These are phyloP conservation scores for Neonectria magnoliae DNA, from an alignment of 2,329 filamentous ascomycete genomes.

Conservation along the genomic window DNA sequence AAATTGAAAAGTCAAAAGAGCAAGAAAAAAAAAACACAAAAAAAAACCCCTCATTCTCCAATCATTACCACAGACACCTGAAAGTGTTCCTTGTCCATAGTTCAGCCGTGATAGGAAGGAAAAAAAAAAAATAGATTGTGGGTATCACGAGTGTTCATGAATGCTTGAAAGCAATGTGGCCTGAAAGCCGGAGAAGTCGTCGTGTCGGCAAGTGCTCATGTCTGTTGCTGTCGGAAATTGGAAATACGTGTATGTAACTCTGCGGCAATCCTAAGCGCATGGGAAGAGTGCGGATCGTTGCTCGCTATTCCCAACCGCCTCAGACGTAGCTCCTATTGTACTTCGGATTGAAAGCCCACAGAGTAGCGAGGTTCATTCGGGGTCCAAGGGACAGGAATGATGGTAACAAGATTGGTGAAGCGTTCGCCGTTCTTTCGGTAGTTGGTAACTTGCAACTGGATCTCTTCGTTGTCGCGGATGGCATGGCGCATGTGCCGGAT, in stretches of 20 bases:
- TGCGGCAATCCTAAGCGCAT: not conserved
- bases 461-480: conserved; percentile 56
- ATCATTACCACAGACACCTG: conserved; percentile 31
- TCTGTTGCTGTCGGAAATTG: not conserved
- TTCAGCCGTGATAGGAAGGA: not conserved
- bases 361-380: conserved; percentile 74
- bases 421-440: conserved; percentile 82
- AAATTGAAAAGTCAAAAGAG: conserved; percentile 21
- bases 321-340: conserved; percentile 47
- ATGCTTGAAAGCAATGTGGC: conserved; percentile 31
- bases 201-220: not conserved
- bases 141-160: conserved; percentile 35
- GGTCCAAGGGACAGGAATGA: conserved; percentile 81
- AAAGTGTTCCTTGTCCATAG: conserved; percentile 26
- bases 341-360: conserved; percentile 83
- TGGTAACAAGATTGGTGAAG: conserved; percentile 86
- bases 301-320: not conserved
- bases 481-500: conserved; percentile 64
- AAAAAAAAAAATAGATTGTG: conserved; percentile 13
- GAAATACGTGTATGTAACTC: not conserved
- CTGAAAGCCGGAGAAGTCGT: conserved; percentile 11
- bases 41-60: not conserved
- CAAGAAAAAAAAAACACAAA: conserved; percentile 6
- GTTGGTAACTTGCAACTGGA: conserved; percentile 72
- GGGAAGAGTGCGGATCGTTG: not conserved